These are phyloP conservation scores for Themeda triandra DNA, from an alignment of 176 grass and related monocot species.

Conservation along the genomic window DNA sequence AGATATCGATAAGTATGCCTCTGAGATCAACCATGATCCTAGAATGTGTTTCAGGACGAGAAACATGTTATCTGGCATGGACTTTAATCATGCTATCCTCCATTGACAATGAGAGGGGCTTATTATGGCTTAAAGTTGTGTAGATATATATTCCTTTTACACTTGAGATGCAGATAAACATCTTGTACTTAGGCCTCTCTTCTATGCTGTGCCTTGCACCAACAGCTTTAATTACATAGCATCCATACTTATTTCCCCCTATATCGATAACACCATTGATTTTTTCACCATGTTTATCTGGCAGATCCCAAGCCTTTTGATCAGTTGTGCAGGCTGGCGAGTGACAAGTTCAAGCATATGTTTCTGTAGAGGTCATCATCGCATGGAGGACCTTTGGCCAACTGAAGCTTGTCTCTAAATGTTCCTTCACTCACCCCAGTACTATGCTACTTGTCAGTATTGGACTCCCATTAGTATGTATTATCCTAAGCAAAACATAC, in stretches of 20 bases:
- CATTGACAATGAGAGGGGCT: neutral
- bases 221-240: neutral
- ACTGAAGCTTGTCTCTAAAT: conserved; percentile 15
- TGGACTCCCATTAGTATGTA: conserved; percentile 1
- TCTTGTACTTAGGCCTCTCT: neutral
- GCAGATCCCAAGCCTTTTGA: conserved; percentile 63
- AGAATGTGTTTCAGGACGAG: neutral
- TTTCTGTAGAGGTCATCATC: conserved; percentile 55
- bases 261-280: neutral
- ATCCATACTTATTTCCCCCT: neutral
- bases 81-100: neutral
- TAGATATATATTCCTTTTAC: neutral
- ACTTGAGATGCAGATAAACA: neutral
- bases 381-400: conserved; percentile 8
- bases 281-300: conserved; percentile 26
- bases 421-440: neutral
- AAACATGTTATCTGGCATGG: neutral
- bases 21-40: neutral
- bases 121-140: neutral
- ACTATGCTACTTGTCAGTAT: neutral
- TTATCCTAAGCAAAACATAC: conserved; percentile 34
- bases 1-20: neutral
- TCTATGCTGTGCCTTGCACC: neutral
- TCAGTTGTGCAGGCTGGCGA: conserved; percentile 74
- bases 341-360: conserved; percentile 58